A percentile compares a stretch with the other conserved stretches of the same genome.
Evolutionary conservation across 305 asterid species (phyloP).

Genomic region (Fraxinus sp.): DNA sequence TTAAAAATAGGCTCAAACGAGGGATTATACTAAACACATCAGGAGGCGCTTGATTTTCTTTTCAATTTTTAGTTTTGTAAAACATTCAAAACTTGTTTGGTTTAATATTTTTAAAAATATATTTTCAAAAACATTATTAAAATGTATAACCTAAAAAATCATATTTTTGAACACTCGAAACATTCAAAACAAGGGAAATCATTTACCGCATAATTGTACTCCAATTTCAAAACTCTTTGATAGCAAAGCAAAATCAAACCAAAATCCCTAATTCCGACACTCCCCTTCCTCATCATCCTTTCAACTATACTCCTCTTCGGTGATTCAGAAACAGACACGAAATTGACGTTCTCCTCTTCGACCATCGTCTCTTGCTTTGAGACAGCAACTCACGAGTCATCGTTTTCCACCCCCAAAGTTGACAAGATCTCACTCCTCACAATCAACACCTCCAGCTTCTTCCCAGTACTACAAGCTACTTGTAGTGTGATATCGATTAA

Average conservation of each 20-base stretch:
- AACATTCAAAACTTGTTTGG: neutral
- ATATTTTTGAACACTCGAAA: too few species aligned
- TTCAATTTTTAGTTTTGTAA: too few species aligned
- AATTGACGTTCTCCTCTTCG: neutral
- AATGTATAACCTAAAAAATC: too few species aligned
- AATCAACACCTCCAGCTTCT: neutral
- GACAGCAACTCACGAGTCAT: neutral
- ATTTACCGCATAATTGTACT: neutral
- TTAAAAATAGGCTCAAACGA: too few species aligned
- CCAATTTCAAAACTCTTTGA: neutral
- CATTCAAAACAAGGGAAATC: neutral
- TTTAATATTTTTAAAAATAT: too few species aligned
- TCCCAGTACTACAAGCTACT: neutral
- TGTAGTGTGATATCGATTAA: neutral
- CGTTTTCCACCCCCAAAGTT: neutral
- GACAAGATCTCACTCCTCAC: neutral
- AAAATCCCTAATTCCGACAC: too few species aligned
- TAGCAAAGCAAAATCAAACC: too few species aligned
- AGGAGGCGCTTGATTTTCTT: neutral
- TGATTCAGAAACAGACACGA: neutral
- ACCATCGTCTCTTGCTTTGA: neutral
- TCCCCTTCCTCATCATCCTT: neutral
- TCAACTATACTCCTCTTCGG: neutral
- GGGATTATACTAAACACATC: too few species aligned
- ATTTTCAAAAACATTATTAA: too few species aligned